Evolutionary conservation across 495 filamentous ascomycete genomes (phyloP).

Genomic region (Lasiosphaeria ovina): DNA sequence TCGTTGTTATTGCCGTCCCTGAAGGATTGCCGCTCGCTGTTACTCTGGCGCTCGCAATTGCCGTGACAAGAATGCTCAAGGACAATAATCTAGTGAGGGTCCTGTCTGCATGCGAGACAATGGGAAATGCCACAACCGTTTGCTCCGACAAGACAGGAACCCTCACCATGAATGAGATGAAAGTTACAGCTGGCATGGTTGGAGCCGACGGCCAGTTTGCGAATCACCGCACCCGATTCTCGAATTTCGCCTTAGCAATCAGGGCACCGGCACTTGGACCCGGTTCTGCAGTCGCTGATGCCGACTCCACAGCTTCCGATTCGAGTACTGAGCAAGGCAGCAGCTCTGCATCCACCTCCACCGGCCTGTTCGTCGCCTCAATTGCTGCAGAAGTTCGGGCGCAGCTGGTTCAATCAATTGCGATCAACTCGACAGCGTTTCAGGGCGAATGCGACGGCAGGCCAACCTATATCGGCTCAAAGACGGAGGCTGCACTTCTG

Average conservation of each 20-base stretch:
- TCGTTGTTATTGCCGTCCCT: slow-evolving; percentile 80
- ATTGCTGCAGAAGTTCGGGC: slow-evolving; percentile 55
- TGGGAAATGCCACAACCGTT: slow-evolving; percentile 83
- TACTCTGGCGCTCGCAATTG: slow-evolving; percentile 76
- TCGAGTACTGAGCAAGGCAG: not conserved
- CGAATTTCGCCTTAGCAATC: not conserved
- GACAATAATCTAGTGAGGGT: slow-evolving; percentile 80
- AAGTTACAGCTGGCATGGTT: slow-evolving; percentile 65
- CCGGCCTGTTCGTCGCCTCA: slow-evolving; percentile 57
- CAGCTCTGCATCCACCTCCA: slow-evolving; percentile 27
- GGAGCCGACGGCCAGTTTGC: slow-evolving; percentile 61
- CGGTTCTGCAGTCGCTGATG: slow-evolving; percentile 9
- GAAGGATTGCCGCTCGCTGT: slow-evolving; percentile 81
- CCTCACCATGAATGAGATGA: slow-evolving; percentile 75
- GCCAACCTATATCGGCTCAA: slow-evolving; percentile 65
- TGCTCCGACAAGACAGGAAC: slow-evolving; percentile 89
- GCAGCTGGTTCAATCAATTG: slow-evolving; percentile 61
- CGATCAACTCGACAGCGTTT: slow-evolving; percentile 73
- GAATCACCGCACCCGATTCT: slow-evolving; percentile 5
- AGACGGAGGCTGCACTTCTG: slow-evolving; percentile 72
- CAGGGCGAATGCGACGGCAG: slow-evolving; percentile 63
- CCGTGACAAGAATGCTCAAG: slow-evolving; percentile 75
- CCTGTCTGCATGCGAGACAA: slow-evolving; percentile 77
- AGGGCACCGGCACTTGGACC: not conserved
- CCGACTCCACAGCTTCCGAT: slow-evolving; percentile 12